Percentiles rank a stretch among this genome's conserved stretches.
phyloP scores from a whole-genome alignment of 176 grass and related monocot genomes.

The Avena sativa region DNA sequence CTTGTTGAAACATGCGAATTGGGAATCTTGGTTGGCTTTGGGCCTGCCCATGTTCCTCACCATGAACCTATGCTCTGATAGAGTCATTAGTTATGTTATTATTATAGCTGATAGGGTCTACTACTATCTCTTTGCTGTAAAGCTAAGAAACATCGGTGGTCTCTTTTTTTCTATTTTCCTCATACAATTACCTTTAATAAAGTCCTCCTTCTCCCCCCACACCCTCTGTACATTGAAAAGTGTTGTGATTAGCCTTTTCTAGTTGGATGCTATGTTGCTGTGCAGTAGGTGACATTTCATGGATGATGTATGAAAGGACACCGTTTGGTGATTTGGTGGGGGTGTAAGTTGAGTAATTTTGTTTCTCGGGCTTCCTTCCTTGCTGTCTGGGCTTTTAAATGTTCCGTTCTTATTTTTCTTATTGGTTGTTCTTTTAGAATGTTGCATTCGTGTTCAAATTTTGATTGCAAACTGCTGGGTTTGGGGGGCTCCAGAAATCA shows the following conservation, averaged over 20 bases:
- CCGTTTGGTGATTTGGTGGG: constrained; percentile 26
- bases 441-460: constrained; percentile 23
- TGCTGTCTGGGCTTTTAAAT: neutral
- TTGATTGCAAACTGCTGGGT: constrained; percentile 31
- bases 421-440: constrained; percentile 13
- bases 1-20: constrained; percentile 22
- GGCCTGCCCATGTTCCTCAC: constrained; percentile 16
- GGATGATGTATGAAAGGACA: neutral
- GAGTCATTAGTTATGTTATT: constrained; percentile 40
- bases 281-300: constrained; percentile 33
- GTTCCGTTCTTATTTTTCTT: constrained; percentile 1
- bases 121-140: constrained; percentile 52
- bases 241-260: constrained; percentile 29
- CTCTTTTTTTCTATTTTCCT: constrained; percentile 41
- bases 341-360: constrained; percentile 6
- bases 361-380: neutral
- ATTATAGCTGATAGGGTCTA: constrained; percentile 37
- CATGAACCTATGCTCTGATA: constrained; percentile 11
- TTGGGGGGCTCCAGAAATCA: neutral
- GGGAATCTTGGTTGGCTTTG: constrained; percentile 44
- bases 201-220: neutral
- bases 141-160: constrained; percentile 46
- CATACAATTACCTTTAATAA: constrained; percentile 2
- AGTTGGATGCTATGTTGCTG: constrained; percentile 28
- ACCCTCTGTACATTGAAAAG: neutral